These are phyloP conservation scores for Chaetomidium leptoderma DNA, from an alignment of 495 filamentous ascomycete species.

Conservation along the genomic window DNA sequence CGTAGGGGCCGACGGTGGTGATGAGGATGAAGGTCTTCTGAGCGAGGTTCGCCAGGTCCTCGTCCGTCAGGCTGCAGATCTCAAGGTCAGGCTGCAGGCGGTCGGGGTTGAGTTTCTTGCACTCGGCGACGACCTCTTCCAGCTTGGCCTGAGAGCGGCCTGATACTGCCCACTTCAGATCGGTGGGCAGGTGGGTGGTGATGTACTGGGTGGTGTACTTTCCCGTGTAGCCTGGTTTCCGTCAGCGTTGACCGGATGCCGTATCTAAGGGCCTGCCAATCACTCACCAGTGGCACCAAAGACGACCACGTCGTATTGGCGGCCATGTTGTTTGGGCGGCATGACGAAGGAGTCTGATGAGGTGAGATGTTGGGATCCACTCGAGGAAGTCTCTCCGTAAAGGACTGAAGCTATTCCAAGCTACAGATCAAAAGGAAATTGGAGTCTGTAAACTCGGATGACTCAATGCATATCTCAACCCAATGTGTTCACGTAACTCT, in stretches of 20 bases:
- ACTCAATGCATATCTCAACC: not conserved
- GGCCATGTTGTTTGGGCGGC: conserved; percentile 44
- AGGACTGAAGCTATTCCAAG: conserved; percentile 1
- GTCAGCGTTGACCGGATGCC: conserved; percentile 59
- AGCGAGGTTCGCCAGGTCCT: conserved; percentile 61
- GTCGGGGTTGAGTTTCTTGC: conserved; percentile 64
- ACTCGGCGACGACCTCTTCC: conserved; percentile 58
- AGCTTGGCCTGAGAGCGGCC: conserved; percentile 76
- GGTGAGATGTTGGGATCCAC: not conserved
- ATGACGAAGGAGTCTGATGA: conserved; percentile 24
- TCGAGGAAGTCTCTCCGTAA: not conserved
- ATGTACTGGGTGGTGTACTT: conserved; percentile 74
- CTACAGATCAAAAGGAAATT: not conserved
- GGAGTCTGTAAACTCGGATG: no score
- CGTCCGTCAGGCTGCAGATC: conserved; percentile 57
- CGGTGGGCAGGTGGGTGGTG: conserved; percentile 64
- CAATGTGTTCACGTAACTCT: no score
- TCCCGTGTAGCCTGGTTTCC: conserved; percentile 76
- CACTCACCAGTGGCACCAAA: conserved; percentile 61
- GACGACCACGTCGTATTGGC: conserved; percentile 77
- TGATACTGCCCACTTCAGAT: conserved; percentile 85
- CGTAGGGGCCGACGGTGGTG: conserved; percentile 81
- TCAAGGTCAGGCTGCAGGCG: conserved; percentile 65
- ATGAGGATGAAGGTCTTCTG: conserved; percentile 75
- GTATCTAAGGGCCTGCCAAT: conserved; percentile 61